Conservation (phyloP, 129 eudicot species). For the Flaveria robusta region DNA sequence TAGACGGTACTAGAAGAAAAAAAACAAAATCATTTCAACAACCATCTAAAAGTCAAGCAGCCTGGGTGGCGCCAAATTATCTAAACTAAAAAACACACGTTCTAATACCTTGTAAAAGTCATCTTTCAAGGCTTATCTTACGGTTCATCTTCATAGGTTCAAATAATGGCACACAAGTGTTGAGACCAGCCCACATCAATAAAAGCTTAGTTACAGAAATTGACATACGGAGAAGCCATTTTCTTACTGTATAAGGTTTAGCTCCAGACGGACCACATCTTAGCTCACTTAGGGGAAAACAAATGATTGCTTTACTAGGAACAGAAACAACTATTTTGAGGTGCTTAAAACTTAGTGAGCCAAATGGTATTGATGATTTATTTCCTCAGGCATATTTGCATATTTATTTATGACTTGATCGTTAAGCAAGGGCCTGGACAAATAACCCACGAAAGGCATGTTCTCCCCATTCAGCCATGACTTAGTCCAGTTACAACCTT, state of each 20-base stretch:
- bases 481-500: neutral
- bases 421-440: neutral
- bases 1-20: neutral
- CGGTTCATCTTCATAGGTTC: neutral
- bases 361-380: neutral
- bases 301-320: neutral
- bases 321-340: neutral
- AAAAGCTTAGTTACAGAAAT: neutral
- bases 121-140: neutral
- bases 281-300: neutral
- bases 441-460: neutral
- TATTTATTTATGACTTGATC: neutral
- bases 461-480: neutral
- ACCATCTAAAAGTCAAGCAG: neutral
- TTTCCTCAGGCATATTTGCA: neutral
- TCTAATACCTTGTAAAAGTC: neutral
- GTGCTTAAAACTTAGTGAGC: neutral
- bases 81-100: neutral
- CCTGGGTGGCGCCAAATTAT: neutral
- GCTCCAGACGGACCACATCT: neutral
- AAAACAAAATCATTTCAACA: constrained; percentile 2
- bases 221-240: neutral
- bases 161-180: neutral
- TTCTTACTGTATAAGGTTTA: neutral
- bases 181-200: neutral